Percentiles rank a stretch among this genome's conserved stretches.
Evolutionary conservation across 306 rosid genomes (phyloP).

Genomic region (Vigna trinervia): DNA sequence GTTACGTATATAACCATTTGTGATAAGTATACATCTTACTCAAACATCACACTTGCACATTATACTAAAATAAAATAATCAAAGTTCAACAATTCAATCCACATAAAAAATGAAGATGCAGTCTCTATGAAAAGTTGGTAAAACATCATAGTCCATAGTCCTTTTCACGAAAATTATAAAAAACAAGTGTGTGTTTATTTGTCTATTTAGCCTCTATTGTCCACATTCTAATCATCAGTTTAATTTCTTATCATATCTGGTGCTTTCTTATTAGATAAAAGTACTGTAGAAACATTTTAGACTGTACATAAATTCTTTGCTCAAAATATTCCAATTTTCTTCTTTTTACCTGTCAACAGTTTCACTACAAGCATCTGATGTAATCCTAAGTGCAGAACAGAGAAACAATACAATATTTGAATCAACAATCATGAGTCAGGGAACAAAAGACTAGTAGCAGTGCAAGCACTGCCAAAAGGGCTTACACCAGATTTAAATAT

Average conservation of each 20-base stretch:
- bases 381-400: background rate
- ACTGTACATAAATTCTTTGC: background rate
- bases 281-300: too few relatives aligned
- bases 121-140: background rate
- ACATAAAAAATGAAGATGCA: background rate
- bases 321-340: background rate
- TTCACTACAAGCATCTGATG: background rate
- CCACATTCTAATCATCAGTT: background rate
- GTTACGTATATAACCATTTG: background rate
- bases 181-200: background rate
- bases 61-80: background rate
- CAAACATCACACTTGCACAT: background rate
- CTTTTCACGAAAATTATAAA: background rate
- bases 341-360: background rate
- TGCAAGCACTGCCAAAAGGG: slow-evolving; percentile 11
- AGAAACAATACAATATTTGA: background rate
- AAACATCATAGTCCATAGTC: background rate
- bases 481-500: slow-evolving; percentile 9
- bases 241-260: background rate
- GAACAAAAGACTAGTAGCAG: slow-evolving; percentile 18
- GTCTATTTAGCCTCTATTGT: background rate
- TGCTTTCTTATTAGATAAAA: background rate
- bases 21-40: background rate
- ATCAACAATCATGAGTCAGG: background rate
- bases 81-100: background rate